These are phyloP conservation scores for Smallanthus sonchifolius DNA, from an alignment of 129 eudicot genomes.

Conservation along the genomic window DNA sequence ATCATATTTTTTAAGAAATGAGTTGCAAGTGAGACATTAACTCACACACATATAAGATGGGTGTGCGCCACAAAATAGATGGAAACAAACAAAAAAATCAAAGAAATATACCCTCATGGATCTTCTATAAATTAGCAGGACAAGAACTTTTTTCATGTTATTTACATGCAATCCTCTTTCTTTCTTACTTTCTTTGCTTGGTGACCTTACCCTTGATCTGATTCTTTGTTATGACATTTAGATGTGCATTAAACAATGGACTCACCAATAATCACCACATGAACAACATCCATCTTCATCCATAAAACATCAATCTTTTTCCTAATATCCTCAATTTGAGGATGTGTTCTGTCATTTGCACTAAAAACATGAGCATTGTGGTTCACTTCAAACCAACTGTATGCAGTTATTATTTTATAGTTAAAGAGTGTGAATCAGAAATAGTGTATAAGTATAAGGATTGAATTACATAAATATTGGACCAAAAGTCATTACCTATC, in stretches of 20 bases:
- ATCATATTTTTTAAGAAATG: too few species aligned
- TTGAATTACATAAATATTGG: too few species aligned
- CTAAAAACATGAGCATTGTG: constrained; percentile 55
- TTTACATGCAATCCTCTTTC: constrained; percentile 5
- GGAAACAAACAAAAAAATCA: background rate
- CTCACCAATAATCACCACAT: constrained; percentile 86
- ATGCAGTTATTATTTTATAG: constrained; percentile 63
- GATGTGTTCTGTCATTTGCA: constrained; percentile 67
- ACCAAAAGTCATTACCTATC: too few species aligned
- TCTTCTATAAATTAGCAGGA: background rate
- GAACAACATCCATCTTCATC: constrained; percentile 59
- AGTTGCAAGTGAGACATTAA: too few species aligned
- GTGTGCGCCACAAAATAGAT: too few species aligned
- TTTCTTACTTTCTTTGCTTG: background rate
- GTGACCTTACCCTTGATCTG: background rate
- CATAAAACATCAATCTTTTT: constrained; percentile 48
- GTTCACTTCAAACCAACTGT: constrained; percentile 79
- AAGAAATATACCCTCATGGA: background rate
- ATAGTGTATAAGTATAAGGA: too few species aligned
- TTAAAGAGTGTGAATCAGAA: too few species aligned
- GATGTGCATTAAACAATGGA: background rate
- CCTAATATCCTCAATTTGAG: constrained; percentile 44
- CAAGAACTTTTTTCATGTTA: background rate
- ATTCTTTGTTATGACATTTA: background rate
- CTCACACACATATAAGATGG: too few species aligned